phyloP scores from a whole-genome alignment of 2,329 filamentous ascomycete genomes.

The Epichloe baconii region DNA sequence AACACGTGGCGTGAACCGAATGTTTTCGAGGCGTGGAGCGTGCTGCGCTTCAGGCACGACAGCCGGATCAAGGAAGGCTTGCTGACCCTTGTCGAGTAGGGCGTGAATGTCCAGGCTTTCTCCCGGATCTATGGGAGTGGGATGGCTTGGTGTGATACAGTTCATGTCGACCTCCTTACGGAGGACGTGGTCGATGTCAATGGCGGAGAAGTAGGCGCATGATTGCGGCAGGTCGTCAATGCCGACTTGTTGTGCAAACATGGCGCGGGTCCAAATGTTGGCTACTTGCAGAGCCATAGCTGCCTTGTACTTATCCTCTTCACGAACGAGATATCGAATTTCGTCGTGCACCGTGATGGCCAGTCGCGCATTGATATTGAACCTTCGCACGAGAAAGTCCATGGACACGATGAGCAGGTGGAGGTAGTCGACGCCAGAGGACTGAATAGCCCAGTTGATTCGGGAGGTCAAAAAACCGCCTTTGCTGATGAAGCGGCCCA shows the following conservation, averaged over 20 bases:
- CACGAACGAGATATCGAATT: constrained; percentile 81
- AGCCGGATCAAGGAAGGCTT: constrained; percentile 54
- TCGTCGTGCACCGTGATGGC: constrained; percentile 96
- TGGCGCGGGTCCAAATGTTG: constrained; percentile 92
- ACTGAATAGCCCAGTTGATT: constrained; percentile 99
- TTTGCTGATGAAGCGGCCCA: constrained; percentile 75
- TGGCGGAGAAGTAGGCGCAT: constrained; percentile 89
- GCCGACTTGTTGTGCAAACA: constrained; percentile 94
- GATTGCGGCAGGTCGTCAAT: constrained; percentile 90
- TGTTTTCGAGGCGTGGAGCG: constrained; percentile 46
- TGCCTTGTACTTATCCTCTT: constrained; percentile 74
- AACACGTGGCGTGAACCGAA: constrained; percentile 54
- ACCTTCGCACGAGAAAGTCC: constrained; percentile 82
- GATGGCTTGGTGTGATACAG: constrained; percentile 83
- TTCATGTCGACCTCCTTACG: constrained; percentile 98
- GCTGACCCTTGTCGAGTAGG: constrained; percentile 60
- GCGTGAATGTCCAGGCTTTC: constrained; percentile 73
- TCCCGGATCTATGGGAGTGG: constrained; percentile 63
- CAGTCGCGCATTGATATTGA: constrained; percentile 72
- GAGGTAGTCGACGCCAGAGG: constrained; percentile 90
- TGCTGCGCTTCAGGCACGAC: constrained; percentile 39
- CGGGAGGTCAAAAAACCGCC: constrained; percentile 89
- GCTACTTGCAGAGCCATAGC: constrained; percentile 89
- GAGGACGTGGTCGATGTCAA: constrained; percentile 92
- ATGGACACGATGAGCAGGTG: constrained; percentile 87